Base-by-base conservation (phyloP, 2,329 filamentous ascomycete genomes). In the Dactylella cylindrospora region DNA sequence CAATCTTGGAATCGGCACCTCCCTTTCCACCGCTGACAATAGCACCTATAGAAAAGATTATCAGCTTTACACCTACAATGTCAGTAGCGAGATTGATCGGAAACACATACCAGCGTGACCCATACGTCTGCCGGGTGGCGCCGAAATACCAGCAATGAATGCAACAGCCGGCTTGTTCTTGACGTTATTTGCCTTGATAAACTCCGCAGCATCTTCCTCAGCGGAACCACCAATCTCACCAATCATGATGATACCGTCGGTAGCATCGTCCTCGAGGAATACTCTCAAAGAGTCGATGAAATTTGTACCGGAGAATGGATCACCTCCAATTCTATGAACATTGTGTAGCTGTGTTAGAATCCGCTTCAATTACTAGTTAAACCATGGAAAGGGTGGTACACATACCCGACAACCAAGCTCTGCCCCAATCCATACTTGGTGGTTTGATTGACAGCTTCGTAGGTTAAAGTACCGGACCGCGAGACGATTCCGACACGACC, bases 221-320 rank as follows among this genome's bases (percentile, higher is more conserved):
- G 93, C 93, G 64, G 87, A 88, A 66, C 93, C 93, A 76, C 93
- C 93, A 74, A 98, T 97, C 80, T 97, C 93, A 73, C 93, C 93
- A 74, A 98, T 97, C 93, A 98, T 96, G 79, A 98, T 96, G 78
- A 98, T 96, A 73, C 93, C 93, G 74, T 98, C 93, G 31, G 93
- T 98, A 79, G 95, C 89, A 74, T 86, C 81, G 75, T 98, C 93
- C 75, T 94, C 80, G 70, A 95, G 83, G 84, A 98, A 98, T 73
- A 97, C 89, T 73, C 88, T 87, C 70, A 98, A 81, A 81, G 91
- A 96, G 82, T 98, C 93, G 77, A 98, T 97, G 80, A 97, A 98
- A 83, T 95, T 97, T 77, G 93, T 97, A 70, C 93, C 93, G 72
- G 86, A 91, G 82, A 98, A 98, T 70, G 93, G 93, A 78, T 98